phyloP scores from a whole-genome alignment of 345 rosid species.

The Psidium guajava region DNA sequence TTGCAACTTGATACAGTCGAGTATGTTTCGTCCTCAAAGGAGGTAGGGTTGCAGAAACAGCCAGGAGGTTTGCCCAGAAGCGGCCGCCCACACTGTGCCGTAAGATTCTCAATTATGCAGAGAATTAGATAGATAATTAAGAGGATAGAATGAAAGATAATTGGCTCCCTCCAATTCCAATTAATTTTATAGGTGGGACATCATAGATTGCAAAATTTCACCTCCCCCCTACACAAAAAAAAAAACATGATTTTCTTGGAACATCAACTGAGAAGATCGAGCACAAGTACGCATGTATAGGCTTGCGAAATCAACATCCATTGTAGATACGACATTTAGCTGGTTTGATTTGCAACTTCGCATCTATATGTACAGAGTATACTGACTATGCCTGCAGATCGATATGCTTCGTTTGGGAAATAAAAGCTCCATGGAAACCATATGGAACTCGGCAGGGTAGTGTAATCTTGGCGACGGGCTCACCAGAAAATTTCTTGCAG shows the following conservation, averaged over 20 bases:
- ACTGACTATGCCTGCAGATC: background rate
- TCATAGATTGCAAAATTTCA: background rate
- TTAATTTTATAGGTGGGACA: background rate
- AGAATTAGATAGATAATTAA: background rate
- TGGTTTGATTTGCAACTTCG: background rate
- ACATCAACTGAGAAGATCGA: background rate
- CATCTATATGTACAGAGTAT: background rate
- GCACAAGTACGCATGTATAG: background rate
- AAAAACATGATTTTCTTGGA: background rate
- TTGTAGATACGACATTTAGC: background rate
- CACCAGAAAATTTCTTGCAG: constrained; percentile 12
- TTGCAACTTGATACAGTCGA: background rate
- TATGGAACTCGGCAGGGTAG: constrained; percentile 30
- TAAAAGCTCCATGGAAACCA: constrained; percentile 31
- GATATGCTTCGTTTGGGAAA: background rate
- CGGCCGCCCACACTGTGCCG: too few relatives aligned
- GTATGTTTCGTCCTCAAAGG: background rate
- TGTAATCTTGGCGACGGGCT: constrained; percentile 17
- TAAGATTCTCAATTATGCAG: background rate
- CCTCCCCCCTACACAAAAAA: background rate
- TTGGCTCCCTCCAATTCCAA: background rate
- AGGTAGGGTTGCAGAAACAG: too few relatives aligned
- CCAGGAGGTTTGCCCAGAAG: too few relatives aligned
- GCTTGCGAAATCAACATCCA: background rate
- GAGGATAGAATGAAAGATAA: background rate